Base-by-base conservation (phyloP, 2,329 filamentous ascomycete species). In the Chaetomium olivaceum region DNA sequence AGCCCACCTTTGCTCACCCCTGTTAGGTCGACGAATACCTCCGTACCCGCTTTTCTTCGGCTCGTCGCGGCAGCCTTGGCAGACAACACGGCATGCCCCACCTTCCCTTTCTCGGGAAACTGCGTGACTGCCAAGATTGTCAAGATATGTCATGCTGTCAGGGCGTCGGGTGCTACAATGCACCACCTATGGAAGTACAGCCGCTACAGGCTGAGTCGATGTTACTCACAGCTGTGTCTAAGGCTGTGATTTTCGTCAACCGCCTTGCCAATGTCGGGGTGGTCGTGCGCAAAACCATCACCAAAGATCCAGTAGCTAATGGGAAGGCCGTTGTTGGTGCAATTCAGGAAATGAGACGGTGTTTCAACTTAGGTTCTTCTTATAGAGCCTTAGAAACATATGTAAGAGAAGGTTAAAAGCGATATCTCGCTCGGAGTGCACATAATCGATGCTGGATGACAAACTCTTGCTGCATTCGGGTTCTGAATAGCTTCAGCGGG, bases 401-500 rank as follows among this genome's bases (percentile, higher is more conserved):
- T 7, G 16, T 43, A 43, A 14, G 1, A 7, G 7, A n/a, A 19
- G 16, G 16, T 43, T n/a, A 19, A 43, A 43, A n/a, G 16, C 16
- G 16, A 43, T n/a, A 43, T 43, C 39, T 43, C 39, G 16, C 14
- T 27, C 3, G n/a, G n/a, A 14, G 4, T 58, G 39, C 36, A 46
- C 36, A 60, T 60, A n/a, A 27, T 39, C 29, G 25, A 31, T 39
- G 4, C 19, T 29, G 4, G 36, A 25, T 29, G 25, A 4, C 25
- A 19, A 4, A 5, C 4, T 58, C 4, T 33, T 66, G 29, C 46
- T 33, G 7, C 39, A 63, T 50, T 48, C n/a, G 57, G 57, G 21
- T 57, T 67, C 52, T 12, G 65, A 67, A 67, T 67, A 64, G 65
- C 65, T 52, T 64, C 61, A 63, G 9, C 29, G 16, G 4, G 1